A percentile compares a stretch with the other conserved stretches of the same genome.
These are phyloP conservation scores for Ajuga chamaepitys DNA, from an alignment of 257 asterid genomes.

Conservation along the genomic window DNA sequence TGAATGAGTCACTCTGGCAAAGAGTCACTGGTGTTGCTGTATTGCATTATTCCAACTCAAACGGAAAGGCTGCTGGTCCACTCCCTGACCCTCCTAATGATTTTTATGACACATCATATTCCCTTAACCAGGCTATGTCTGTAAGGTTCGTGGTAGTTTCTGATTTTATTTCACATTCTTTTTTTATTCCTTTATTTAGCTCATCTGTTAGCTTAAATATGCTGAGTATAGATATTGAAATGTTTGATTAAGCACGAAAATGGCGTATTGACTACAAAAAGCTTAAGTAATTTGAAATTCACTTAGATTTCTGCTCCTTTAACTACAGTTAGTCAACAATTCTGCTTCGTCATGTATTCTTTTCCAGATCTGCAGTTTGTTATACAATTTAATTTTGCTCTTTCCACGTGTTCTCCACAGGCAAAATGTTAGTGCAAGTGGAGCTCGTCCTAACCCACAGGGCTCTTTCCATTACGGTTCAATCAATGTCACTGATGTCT, in stretches of 20 bases:
- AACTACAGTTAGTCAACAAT: neutral
- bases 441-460: slow-evolving; percentile 99
- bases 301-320: neutral
- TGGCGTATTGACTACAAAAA: neutral
- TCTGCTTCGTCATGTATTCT: neutral
- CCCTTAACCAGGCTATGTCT: slow-evolving; percentile 77
- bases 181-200: neutral
- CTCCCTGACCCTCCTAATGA: slow-evolving; percentile 94
- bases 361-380: neutral
- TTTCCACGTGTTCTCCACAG: slow-evolving; percentile 27
- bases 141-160: slow-evolving; percentile 47
- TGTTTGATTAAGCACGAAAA: neutral
- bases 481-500: slow-evolving; percentile 66
- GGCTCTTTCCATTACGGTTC: slow-evolving; percentile 91
- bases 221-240: neutral
- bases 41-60: slow-evolving; percentile 78
- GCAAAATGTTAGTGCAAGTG: slow-evolving; percentile 87
- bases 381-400: neutral
- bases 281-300: neutral
- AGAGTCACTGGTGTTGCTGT: slow-evolving; percentile 88
- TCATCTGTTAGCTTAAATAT: neutral
- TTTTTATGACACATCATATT: slow-evolving; percentile 44
- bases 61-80: slow-evolving; percentile 64
- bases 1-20: slow-evolving; percentile 80
- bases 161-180: neutral